A percentile compares a stretch with the other conserved stretches of the same genome.
phyloP scores from a whole-genome alignment of 2,329 filamentous ascomycete species.

The Exophiala xenobiotica region DNA sequence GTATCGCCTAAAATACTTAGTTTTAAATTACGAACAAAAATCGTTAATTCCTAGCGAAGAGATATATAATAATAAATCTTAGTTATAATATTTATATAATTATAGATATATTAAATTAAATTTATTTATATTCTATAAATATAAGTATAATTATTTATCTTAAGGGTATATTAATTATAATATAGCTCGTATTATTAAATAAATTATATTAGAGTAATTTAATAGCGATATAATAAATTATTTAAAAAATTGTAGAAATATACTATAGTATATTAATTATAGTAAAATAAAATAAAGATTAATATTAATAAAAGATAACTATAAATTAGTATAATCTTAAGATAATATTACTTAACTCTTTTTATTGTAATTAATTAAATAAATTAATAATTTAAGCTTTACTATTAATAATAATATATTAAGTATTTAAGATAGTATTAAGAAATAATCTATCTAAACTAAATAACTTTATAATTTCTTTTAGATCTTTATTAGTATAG shows the following conservation, averaged over 20 bases:
- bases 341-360: background rate
- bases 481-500: background rate
- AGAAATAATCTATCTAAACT: too few relatives aligned
- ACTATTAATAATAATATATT: background rate
- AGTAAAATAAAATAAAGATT: background rate
- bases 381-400: background rate
- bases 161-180: background rate
- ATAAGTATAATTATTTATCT: background rate
- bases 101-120: background rate
- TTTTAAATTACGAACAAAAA: background rate
- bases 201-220: background rate
- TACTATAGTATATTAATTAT: background rate
- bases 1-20: background rate
- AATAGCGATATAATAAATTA: background rate
- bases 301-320: background rate
- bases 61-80: background rate
- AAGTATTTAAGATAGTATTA: too few relatives aligned
- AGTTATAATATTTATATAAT: background rate
- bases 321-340: background rate
- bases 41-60: background rate
- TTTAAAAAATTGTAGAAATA: background rate
- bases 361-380: background rate
- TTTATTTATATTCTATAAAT: background rate
- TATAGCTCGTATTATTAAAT: background rate
- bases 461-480: background rate